These are phyloP conservation scores for Microthlaspi erraticum DNA, from an alignment of 345 rosid species.

Conservation along the genomic window DNA sequence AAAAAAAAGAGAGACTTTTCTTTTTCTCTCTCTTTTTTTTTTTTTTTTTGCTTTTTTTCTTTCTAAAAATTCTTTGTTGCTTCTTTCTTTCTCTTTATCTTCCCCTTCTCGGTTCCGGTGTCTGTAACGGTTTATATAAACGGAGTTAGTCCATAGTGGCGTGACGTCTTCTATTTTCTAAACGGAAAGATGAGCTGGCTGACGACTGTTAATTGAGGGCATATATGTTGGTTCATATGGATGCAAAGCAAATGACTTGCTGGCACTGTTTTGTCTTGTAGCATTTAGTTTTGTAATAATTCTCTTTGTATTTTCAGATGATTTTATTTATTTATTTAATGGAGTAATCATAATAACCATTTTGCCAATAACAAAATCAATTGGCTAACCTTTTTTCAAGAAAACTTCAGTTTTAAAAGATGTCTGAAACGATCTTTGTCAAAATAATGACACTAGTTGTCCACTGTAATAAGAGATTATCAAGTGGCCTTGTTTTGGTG, in stretches of 20 bases:
- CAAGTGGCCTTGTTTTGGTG: constrained; percentile 32
- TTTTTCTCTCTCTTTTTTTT: neutral
- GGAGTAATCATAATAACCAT: constrained; percentile 8
- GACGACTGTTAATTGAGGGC: constrained; percentile 50
- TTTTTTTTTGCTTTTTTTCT: neutral
- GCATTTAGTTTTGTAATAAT: neutral
- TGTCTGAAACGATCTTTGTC: constrained; percentile 15
- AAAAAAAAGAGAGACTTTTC: constrained; percentile 17
- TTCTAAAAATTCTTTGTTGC: constrained; percentile 28
- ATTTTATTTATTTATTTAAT: neutral
- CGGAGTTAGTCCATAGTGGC: constrained; percentile 45
- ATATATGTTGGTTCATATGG: constrained; percentile 45
- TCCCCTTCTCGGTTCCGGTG: constrained; percentile 23
- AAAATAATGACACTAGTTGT: constrained; percentile 26
- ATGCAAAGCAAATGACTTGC: constrained; percentile 50
- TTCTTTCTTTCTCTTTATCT: constrained; percentile 24
- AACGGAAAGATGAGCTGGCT: constrained; percentile 56
- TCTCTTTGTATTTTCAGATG: neutral
- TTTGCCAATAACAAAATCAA: neutral
- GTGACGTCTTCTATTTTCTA: constrained; percentile 24
- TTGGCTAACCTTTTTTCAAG: neutral
- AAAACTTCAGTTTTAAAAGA: neutral
- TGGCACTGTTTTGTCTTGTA: constrained; percentile 52
- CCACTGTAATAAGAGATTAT: neutral
- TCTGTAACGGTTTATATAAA: constrained; percentile 44